A percentile compares a stretch with the other conserved stretches of the same genome.
phyloP scores from a whole-genome alignment of 306 rosid genomes.

The Alnus rubra region DNA sequence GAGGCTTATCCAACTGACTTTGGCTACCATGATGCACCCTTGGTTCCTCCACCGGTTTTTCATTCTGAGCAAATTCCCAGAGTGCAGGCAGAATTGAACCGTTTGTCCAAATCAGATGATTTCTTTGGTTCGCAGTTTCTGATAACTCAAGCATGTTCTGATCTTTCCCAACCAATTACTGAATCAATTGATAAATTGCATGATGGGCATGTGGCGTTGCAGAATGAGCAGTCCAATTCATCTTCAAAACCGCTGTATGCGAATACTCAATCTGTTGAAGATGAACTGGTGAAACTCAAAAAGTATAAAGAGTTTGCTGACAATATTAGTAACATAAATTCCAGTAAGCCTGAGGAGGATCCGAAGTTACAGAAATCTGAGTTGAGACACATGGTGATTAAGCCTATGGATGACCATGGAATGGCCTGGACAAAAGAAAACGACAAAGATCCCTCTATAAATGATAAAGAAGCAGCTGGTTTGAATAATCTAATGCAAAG shows the following conservation, averaged over 20 bases:
- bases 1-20: constrained; percentile 39
- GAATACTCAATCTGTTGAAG: constrained; percentile 34
- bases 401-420: constrained; percentile 29
- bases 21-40: constrained; percentile 45
- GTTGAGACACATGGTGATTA: constrained; percentile 1
- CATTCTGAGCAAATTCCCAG: constrained; percentile 61
- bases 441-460: constrained; percentile 29
- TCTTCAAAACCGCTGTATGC: constrained; percentile 31
- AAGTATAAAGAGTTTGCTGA: constrained; percentile 35
- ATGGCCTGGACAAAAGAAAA: constrained; percentile 24
- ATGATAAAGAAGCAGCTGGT: constrained; percentile 27
- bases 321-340: constrained; percentile 25
- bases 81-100: constrained; percentile 61
- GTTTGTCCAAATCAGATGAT: constrained; percentile 62
- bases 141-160: constrained; percentile 44
- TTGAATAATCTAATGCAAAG: constrained; percentile 27
- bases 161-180: constrained; percentile 33
- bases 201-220: constrained; percentile 35
- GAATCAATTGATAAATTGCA: constrained; percentile 43
- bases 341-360: constrained; percentile 34
- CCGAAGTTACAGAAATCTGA: constrained; percentile 27
- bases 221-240: constrained; percentile 31
- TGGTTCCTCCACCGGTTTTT: constrained; percentile 50
- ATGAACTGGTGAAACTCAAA: constrained; percentile 31
- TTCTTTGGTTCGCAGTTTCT: constrained; percentile 54